These are phyloP conservation scores for Aspergillus hiratsukae DNA, from an alignment of 2,329 filamentous ascomycete genomes.

Conservation along the genomic window DNA sequence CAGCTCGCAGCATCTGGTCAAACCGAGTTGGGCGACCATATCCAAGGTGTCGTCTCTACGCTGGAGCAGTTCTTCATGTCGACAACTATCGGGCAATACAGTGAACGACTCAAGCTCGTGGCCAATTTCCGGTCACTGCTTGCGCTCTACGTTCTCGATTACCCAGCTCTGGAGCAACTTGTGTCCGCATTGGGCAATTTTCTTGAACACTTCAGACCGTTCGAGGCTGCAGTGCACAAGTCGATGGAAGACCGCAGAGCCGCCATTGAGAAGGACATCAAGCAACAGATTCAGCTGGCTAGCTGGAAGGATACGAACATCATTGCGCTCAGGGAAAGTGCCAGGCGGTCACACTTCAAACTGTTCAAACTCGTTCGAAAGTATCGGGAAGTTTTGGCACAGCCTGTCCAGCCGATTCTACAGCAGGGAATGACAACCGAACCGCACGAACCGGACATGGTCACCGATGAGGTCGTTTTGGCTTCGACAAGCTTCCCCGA, in stretches of 20 bases:
- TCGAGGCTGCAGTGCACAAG: constrained; percentile 61
- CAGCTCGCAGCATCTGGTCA: constrained; percentile 57
- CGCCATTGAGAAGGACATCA: constrained; percentile 84
- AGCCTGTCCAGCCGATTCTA: constrained; percentile 64
- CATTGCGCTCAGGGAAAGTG: constrained; percentile 79
- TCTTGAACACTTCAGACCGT: constrained; percentile 68
- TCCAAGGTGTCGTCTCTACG: constrained; percentile 65
- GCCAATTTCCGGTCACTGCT: constrained; percentile 60
- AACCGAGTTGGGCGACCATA: constrained; percentile 60
- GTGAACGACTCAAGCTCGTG: constrained; percentile 67
- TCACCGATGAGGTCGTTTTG: constrained; percentile 8
- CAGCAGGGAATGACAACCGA: constrained; percentile 30
- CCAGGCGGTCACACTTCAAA: constrained; percentile 83
- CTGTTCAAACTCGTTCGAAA: constrained; percentile 88
- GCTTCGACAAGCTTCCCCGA: constrained; percentile 23
- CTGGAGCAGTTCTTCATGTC: constrained; percentile 74
- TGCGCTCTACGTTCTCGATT: constrained; percentile 55
- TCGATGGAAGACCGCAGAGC: constrained; percentile 63
- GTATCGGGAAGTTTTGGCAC: constrained; percentile 73
- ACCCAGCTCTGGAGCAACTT: constrained; percentile 56
- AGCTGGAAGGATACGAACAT: constrained; percentile 99
- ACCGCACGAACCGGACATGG: constrained; percentile 26
- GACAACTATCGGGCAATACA: constrained; percentile 77
- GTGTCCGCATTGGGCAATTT: constrained; percentile 69
- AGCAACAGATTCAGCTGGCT: constrained; percentile 83